Conservation (phyloP, 2,329 filamentous ascomycete genomes). For the Dothiorella sarmentorum region DNA sequence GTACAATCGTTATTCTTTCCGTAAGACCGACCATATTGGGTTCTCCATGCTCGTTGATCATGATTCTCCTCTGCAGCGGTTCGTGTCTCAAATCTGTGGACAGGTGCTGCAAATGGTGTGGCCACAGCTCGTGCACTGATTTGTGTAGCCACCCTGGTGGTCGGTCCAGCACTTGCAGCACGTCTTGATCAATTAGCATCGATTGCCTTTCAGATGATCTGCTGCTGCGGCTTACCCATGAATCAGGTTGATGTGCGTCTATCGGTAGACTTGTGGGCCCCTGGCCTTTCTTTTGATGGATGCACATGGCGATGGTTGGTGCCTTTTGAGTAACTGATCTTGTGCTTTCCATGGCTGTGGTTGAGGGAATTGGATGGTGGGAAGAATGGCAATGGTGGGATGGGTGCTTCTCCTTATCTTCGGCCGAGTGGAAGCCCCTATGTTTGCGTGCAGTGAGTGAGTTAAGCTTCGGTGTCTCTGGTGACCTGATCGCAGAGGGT, state of each 20-base stretch:
- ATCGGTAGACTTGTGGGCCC: background rate
- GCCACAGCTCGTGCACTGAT: background rate
- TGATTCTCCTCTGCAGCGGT: too few relatives aligned
- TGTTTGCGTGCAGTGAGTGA: background rate
- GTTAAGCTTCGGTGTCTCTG: background rate
- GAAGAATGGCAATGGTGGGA: background rate
- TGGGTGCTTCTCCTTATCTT: background rate
- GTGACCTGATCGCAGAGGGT: background rate
- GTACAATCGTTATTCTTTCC: too few relatives aligned
- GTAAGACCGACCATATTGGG: too few relatives aligned
- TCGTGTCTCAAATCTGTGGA: background rate
- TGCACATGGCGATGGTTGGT: background rate
- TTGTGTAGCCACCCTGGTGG: slow-evolving; percentile 3
- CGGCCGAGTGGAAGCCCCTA: background rate
- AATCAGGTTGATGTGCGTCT: background rate
- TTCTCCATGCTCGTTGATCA: too few relatives aligned
- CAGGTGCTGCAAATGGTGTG: background rate
- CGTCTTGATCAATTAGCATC: background rate
- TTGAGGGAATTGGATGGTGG: background rate
- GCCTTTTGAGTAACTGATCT: background rate
- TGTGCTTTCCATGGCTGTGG: background rate
- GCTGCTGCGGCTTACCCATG: background rate
- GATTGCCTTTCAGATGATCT: background rate
- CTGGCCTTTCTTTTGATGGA: background rate
- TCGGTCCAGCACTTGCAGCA: slow-evolving; percentile 13